Evolutionary conservation across 345 rosid genomes (phyloP), one percentile per base, ranked within the genome.

Genomic region (Eucalyptus regnans): DNA sequence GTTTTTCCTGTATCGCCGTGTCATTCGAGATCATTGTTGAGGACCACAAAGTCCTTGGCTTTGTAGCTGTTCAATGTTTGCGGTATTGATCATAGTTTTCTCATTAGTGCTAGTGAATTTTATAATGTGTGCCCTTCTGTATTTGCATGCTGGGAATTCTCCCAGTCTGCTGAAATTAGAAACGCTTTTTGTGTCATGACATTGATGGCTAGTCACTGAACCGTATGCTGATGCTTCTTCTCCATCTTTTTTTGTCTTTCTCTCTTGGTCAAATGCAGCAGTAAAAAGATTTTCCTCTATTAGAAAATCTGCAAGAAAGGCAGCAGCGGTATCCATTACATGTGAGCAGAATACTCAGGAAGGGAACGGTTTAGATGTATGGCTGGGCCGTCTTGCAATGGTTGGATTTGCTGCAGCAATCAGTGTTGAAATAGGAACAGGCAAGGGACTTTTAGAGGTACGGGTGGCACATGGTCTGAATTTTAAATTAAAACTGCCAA

Each of bases 381-480:
- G 99, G 99, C 94, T 96, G 16, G 99, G 99, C 49, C 95, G 99
- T 50, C 87, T 95, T 52, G 99, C 99, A 27, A 97, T 96, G 99
- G 76, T 96, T 89, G 98, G 97, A 88, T 97, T 97, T 94, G 98
- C 97, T 46, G 95, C 89, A 58, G 98, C 98, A 41, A 90, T 96
- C 86, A 92, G 92, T 54, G 96, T 96, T 88, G 98, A 97, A 93
- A 52, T 96, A 86, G 89, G 96, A 23, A 98, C 99, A 4, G 99
- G 98, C 50, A 96, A 96, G 90, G 99, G 98, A 88, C 97, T 96
- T 88, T 91, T 97, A 85, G 97, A 97, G 99, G 99, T 96, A 94
- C 41, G 1, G 84, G 14, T 22, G 84, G 84, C 84, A 41, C 5
- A 43, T 10, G 84, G 84, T 76, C 48, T 5, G 48, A 41, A 7